These are phyloP conservation scores for Chrysoporthe austroafricana DNA, from an alignment of 2,329 filamentous ascomycete genomes.

Conservation along the genomic window DNA sequence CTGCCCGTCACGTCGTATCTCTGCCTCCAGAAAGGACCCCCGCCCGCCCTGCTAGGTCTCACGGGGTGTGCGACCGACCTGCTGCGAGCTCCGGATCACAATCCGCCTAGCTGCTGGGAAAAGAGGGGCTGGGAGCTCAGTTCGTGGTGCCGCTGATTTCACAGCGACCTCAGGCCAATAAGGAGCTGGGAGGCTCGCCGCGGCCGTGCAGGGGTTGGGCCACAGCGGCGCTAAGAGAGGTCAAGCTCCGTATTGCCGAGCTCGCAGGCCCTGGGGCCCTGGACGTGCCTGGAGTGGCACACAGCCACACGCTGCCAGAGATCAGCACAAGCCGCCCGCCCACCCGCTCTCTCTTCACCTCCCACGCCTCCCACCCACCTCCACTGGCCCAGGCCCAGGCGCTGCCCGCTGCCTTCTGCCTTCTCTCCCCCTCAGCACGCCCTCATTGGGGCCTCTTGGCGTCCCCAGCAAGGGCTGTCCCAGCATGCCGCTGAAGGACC, in stretches of 20 bases:
- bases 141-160: background rate
- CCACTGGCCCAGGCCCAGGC: background rate
- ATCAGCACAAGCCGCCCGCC: background rate
- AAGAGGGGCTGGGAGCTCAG: slow-evolving; percentile 10
- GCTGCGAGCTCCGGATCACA: background rate
- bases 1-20: background rate
- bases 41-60: background rate
- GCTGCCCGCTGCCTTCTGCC: background rate
- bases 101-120: background rate
- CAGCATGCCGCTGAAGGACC: background rate
- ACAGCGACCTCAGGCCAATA: slow-evolving; percentile 9
- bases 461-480: background rate
- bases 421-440: background rate
- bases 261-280: slow-evolving; percentile 1
- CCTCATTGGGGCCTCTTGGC: background rate
- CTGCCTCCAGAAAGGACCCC: background rate
- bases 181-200: background rate
- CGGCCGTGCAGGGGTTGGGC: slow-evolving; percentile 6
- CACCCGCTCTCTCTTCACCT: background rate
- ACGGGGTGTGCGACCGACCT: slow-evolving; percentile 1
- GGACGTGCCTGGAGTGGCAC: background rate
- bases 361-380: background rate
- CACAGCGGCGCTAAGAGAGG: slow-evolving; percentile 2
- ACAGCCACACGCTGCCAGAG: background rate
- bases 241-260: slow-evolving; percentile 10